Base-by-base conservation (phyloP, 352 stramenopile genomes). In the Phytophthora uliginosa region DNA sequence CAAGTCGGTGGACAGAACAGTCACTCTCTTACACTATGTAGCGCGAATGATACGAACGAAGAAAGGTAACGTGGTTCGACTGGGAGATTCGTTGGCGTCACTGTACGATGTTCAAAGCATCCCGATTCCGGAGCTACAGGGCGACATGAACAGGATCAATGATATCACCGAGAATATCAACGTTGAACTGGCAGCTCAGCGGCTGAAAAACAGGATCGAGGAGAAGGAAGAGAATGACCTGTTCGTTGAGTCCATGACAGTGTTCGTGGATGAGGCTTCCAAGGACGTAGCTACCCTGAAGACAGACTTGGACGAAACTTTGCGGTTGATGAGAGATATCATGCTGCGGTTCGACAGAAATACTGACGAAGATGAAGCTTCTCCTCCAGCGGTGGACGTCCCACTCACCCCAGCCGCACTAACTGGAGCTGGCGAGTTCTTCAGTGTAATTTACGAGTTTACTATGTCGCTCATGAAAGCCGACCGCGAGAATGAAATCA, bases 71-170 rank as follows among this genome's bases (percentile, higher is more conserved):
- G 62, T 82, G 2, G 77, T 93, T 61, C 77, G 82, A 4, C 69
- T 95, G 0, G 79, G 86, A 15, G 85, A 95, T 53, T 84, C 85
- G 8, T 74, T 95, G 20, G 63, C 79, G 9, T 92, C 85, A 10
- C 66, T 95, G 10, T 93, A 93, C 38, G 84, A 92, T 9, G 85
- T 95, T 6, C 88, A 95, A 56, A 95, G 85, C 59, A 91, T 95
- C 20, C 75, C 85, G 2, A 95, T 95, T 24, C 77, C 85, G 0
- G 88, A 95, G 63, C 66, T 95, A n/a, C 85, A 85, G 7, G 82
- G 75, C 1, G 87, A 95, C 42, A 93, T 95, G 87, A 70, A 66
- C 59, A 81, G 85, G 56, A 77, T 95, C 42, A 81, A 65, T 1
- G 87, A 95, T 34, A 74, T 91, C 31, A 81, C 82, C 0, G 85